Conservation (phyloP, 1,284 basidiomycete genomes). For the Spongiforma sp. region DNA sequence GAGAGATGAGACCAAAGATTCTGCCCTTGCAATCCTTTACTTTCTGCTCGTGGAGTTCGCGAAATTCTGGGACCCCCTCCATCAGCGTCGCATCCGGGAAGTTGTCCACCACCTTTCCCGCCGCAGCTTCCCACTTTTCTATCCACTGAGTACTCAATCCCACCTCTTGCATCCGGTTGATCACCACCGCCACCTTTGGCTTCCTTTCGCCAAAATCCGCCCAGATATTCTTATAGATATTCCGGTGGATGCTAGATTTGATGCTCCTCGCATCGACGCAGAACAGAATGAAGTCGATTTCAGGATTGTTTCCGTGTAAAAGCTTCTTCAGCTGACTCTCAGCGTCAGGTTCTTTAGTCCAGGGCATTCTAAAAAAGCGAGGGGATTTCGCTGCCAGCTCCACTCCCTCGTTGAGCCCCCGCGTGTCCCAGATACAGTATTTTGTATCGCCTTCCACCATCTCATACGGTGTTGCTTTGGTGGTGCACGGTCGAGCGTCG, state of each 20-base stretch:
- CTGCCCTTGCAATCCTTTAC: constrained; percentile 27
- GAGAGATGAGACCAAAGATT: constrained; percentile 18
- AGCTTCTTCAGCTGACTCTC: constrained; percentile 26
- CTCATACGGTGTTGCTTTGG: constrained; percentile 10
- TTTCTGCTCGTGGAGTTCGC: constrained; percentile 14
- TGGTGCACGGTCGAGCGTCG: constrained; percentile 29
- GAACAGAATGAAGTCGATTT: constrained; percentile 25
- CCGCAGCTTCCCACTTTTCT: constrained; percentile 15
- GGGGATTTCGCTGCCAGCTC: neutral
- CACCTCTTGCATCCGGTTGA: constrained; percentile 37
- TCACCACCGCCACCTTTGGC: constrained; percentile 27
- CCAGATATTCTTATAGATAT: constrained; percentile 25
- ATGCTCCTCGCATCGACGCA: constrained; percentile 31
- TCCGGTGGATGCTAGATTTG: constrained; percentile 21
- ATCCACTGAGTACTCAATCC: constrained; percentile 23
- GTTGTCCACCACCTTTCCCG: constrained; percentile 7
- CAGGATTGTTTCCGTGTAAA: constrained; percentile 14
- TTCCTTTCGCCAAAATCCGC: constrained; percentile 19
- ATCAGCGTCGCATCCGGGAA: constrained; percentile 20
- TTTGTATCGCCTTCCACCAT: constrained; percentile 9
- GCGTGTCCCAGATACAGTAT: constrained; percentile 32
- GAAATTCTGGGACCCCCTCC: constrained; percentile 25
- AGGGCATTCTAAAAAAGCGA: constrained; percentile 9
- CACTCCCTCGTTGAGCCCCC: constrained; percentile 29
- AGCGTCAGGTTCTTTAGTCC: constrained; percentile 18